Evolutionary conservation across 1,139 yeast genomes (phyloP).

Genomic region (Debaryomyces robertsiae): DNA sequence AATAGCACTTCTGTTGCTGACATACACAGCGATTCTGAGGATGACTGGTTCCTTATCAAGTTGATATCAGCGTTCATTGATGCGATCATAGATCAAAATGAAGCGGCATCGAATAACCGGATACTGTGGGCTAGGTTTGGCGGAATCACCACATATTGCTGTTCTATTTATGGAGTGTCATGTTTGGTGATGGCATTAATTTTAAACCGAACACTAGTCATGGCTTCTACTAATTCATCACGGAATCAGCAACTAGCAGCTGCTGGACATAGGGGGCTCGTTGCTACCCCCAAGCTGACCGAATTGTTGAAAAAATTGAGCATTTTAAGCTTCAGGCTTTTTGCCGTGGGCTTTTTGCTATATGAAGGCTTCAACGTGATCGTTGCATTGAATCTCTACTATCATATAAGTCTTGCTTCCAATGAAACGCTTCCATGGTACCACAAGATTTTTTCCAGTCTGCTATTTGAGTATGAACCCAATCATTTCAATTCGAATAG

Average conservation of each 20-base stretch:
- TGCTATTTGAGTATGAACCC: slow-evolving; percentile 40
- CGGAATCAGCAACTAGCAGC: slow-evolving; percentile 25
- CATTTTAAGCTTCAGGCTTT: slow-evolving; percentile 36
- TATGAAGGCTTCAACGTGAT: slow-evolving; percentile 38
- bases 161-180: slow-evolving; percentile 39
- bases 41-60: slow-evolving; percentile 8
- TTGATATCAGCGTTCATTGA: slow-evolving; percentile 23
- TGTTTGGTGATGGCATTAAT: slow-evolving; percentile 67
- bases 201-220: slow-evolving; percentile 63
- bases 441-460: slow-evolving; percentile 21
- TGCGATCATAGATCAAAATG: slow-evolving; percentile 29
- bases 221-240: slow-evolving; percentile 59
- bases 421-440: slow-evolving; percentile 25
- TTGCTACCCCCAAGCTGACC: slow-evolving; percentile 19
- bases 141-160: slow-evolving; percentile 32
- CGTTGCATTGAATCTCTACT: slow-evolving; percentile 35
- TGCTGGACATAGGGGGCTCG: slow-evolving; percentile 18
- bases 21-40: slow-evolving; percentile 1
- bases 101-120: slow-evolving; percentile 13
- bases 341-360: slow-evolving; percentile 37
- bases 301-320: slow-evolving; percentile 23
- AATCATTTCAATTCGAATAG: slow-evolving; percentile 24
- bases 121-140: slow-evolving; percentile 21
- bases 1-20: slow-evolving; percentile 2
- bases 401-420: slow-evolving; percentile 23